Evolutionary conservation across 176 grass and related monocot species (phyloP), one percentile per base, ranked within the genome.

Genomic region (Puccinellia tenuiflora): DNA sequence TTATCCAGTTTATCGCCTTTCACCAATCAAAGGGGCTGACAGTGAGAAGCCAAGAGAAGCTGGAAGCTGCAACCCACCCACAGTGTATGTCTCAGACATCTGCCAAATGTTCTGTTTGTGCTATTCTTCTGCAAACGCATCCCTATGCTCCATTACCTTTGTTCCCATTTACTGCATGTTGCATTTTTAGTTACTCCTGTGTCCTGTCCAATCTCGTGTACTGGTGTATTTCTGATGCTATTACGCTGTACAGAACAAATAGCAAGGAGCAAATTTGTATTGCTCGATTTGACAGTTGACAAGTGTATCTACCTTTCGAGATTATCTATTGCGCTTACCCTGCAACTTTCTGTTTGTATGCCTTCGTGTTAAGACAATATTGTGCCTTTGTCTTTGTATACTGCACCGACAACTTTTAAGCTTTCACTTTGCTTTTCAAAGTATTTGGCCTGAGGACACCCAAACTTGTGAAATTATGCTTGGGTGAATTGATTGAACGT

Each of bases 1-100:
- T 90, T 88, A 73, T 93, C 39, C 80, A 90, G 34, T 93, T 86
- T 77, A 75, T 98, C 61, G 80, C 70, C 18, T 34, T 52, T 72
- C 76, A 72, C 43, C 90, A 95, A 79, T 88, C 84, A 69, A 86
- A 91, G 61, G 81, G 71, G 25, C 77, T 81, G 21, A 81, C 75
- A 48, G n/a, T 24, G 61, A 52, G 60, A 75, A 73, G 84, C 79
- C 81, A 78, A 75, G 80, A 88, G 70, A 87, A 79, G 45, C 68
- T 80, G 76, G 77, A 73, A 87, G 67, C 67, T 86, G 79, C 47
- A 84, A 73, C 26, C 59, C 76, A 92, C 70, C 85, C 84, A 89
- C 55, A 83, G 52, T 75, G 95, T 97, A 91, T 63, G 90, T 76
- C 55, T 61, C 59, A 33, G 16, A 12, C 11, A 71, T 79, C 83